phyloP scores from a whole-genome alignment of 2,329 filamentous ascomycete species.

The Penicillium sp. region DNA sequence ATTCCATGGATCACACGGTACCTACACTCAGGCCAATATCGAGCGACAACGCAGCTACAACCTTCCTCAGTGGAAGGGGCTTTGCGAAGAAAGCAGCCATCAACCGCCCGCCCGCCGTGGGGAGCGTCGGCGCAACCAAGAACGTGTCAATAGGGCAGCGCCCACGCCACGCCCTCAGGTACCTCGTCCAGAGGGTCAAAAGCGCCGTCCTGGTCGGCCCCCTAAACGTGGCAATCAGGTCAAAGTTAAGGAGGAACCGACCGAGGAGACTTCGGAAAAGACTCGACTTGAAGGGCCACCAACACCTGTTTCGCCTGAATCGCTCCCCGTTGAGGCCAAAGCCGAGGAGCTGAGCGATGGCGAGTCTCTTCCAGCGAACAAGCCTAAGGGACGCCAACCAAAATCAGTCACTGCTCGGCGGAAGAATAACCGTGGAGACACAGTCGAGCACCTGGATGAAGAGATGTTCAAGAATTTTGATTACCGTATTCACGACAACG shows the following conservation, averaged over 20 bases:
- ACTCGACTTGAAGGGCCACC: slow-evolving; percentile 44
- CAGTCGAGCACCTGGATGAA: slow-evolving; percentile 75
- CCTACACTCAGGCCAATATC: slow-evolving; percentile 94
- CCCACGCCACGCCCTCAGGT: slow-evolving; percentile 29
- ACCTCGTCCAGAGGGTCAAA: slow-evolving; percentile 37
- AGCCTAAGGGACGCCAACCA: slow-evolving; percentile 52
- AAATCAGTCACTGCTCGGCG: slow-evolving; percentile 78
- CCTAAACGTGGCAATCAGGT: slow-evolving; percentile 34
- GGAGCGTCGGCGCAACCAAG: slow-evolving; percentile 46
- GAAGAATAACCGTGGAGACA: slow-evolving; percentile 76
- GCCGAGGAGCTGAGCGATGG: slow-evolving; percentile 49
- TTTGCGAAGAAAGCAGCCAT: slow-evolving; percentile 92
- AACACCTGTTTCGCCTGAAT: slow-evolving; percentile 49
- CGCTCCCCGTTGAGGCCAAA: slow-evolving; percentile 50
- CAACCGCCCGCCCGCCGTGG: slow-evolving; percentile 89
- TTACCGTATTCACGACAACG: slow-evolving; percentile 74
- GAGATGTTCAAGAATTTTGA: slow-evolving; percentile 86
- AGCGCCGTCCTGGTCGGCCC: slow-evolving; percentile 41
- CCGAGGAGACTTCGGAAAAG: slow-evolving; percentile 37
- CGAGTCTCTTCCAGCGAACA: slow-evolving; percentile 36
- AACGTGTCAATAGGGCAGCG: slow-evolving; percentile 39
- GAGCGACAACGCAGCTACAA: slow-evolving; percentile 96
- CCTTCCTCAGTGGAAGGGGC: slow-evolving; percentile 86
- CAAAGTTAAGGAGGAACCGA: slow-evolving; percentile 35
- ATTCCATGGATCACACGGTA: slow-evolving; percentile 91